These are phyloP conservation scores for Trypanosoma platydactyli DNA, from an alignment of 208 protist genomes.

Conservation along the genomic window DNA sequence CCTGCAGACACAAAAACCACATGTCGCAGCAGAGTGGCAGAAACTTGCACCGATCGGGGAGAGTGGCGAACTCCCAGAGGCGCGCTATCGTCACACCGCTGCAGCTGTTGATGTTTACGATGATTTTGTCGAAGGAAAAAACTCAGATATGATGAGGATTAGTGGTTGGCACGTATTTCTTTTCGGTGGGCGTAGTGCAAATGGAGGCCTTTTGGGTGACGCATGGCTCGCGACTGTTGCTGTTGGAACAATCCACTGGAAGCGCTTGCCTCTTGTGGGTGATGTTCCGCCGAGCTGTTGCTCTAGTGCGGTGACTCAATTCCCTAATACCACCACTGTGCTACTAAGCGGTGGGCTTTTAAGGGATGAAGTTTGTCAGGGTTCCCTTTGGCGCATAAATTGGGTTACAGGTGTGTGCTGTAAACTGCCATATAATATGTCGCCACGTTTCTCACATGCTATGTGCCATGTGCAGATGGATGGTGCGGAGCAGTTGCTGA, in stretches of 20 bases:
- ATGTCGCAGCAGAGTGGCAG: constrained; percentile 17
- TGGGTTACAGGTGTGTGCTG: constrained; percentile 19
- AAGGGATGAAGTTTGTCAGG: constrained; percentile 13
- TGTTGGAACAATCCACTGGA: constrained; percentile 31
- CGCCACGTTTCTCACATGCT: constrained; percentile 64
- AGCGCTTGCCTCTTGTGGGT: constrained; percentile 7
- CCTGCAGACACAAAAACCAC: neutral
- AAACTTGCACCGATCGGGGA: constrained; percentile 1
- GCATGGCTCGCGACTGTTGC: constrained; percentile 40
- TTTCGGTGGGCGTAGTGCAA: constrained; percentile 47
- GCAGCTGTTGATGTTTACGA: neutral
- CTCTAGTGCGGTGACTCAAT: constrained; percentile 42
- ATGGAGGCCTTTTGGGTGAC: constrained; percentile 30
- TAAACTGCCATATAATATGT: constrained; percentile 9
- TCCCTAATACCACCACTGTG: constrained; percentile 2
- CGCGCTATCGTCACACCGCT: constrained; percentile 56
- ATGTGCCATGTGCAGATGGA: constrained; percentile 45
- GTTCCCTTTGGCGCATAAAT: constrained; percentile 28
- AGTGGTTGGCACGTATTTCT: constrained; percentile 36
- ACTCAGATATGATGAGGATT: neutral
- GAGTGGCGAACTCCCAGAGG: constrained; percentile 5
- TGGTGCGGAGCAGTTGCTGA: constrained; percentile 35
- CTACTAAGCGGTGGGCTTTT: constrained; percentile 34
- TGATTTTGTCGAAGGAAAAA: neutral
- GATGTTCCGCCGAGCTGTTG: constrained; percentile 40